phyloP scores from a whole-genome alignment of 2,329 filamentous ascomycete genomes.

The Orbilia quercus region DNA sequence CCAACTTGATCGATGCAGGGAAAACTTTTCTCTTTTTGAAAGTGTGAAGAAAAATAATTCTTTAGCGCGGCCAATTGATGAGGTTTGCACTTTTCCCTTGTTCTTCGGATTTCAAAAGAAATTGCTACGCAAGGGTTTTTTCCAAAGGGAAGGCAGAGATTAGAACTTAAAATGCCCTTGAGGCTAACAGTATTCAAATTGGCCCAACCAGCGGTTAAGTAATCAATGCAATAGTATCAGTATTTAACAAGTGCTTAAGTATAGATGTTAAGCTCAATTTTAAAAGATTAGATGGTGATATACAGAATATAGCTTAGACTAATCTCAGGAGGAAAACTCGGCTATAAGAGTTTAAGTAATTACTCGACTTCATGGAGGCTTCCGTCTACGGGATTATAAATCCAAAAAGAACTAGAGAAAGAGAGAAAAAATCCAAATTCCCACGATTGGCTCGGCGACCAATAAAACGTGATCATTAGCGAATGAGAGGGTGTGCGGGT shows the following conservation, averaged over 20 bases:
- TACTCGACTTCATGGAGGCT: constrained; percentile 1
- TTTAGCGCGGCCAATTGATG: constrained; percentile 18
- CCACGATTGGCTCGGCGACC: constrained; percentile 44
- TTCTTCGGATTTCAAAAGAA: constrained; percentile 23
- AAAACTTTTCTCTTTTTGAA: constrained; percentile 20
- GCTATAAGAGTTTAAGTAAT: no score
- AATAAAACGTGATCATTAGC: constrained; percentile 56
- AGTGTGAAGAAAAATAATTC: not conserved
- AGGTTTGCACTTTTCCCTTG: constrained; percentile 22
- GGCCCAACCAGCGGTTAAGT: no score
- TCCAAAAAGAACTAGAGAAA: constrained; percentile 27
- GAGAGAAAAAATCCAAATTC: constrained; percentile 20
- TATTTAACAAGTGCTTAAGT: not conserved
- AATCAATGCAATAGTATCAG: no score
- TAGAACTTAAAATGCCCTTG: not conserved
- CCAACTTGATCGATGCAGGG: constrained; percentile 25
- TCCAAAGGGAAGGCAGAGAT: not conserved
- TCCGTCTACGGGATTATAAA: constrained; percentile 32
- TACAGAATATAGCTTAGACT: no score
- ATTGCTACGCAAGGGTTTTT: constrained; percentile 38
- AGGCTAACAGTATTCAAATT: no score
- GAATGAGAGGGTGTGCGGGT: constrained; percentile 49
- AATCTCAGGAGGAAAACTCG: no score
- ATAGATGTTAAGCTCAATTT: no score
- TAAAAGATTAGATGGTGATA: no score